Base-by-base conservation (phyloP, 257 asterid genomes). In the Solanum gracilifrons region DNA sequence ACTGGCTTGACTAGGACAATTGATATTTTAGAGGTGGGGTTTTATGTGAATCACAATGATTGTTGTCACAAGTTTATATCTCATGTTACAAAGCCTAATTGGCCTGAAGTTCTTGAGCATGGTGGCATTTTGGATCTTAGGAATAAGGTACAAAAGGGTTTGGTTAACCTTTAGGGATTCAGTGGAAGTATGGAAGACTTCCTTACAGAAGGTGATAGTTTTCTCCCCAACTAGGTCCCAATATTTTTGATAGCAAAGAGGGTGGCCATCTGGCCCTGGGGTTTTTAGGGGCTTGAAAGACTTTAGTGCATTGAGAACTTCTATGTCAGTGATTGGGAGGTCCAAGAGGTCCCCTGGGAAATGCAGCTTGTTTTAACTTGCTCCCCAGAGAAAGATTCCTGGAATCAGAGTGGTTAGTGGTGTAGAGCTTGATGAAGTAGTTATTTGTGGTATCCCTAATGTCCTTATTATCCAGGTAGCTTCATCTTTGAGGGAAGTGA, bases 401-500 rank as follows among this genome's bases (percentile, higher is more conserved):
- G 2, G 11, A 55, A 55, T 55, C 5, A 20, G 64, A 55, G 64
- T 55, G 10, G 25, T 7, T 20, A 20, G 25, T 55, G n/a, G 64
- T 20, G 5, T 20, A 55, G 25, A 55, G 10, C 25, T 20, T 55
- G 10, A 20, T 3, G 25, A 55, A 55, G 25, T 55, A 55, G 5
- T 7, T 55, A 55, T 0, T 55, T 55, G 25, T 55, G 25, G 7
- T 18, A 20, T 55, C 25, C 25, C 64, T 51, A 20, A 55, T 55
- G 11, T 20, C 25, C 25, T 20, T 20, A 55, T 55, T 55, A 55
- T 55, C 25, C 0, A 7, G 1, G 64, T 0, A 18, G 0, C 10
- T 55, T 55, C 11, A 2, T 55, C 1, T 20, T 20, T 20, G 2
- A 20, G 64, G 64, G 4, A 55, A 3, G 25, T 55, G 4, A 55